Base-by-base conservation (phyloP, 2,329 filamentous ascomycete species). In the Paecilomyces niveus region DNA sequence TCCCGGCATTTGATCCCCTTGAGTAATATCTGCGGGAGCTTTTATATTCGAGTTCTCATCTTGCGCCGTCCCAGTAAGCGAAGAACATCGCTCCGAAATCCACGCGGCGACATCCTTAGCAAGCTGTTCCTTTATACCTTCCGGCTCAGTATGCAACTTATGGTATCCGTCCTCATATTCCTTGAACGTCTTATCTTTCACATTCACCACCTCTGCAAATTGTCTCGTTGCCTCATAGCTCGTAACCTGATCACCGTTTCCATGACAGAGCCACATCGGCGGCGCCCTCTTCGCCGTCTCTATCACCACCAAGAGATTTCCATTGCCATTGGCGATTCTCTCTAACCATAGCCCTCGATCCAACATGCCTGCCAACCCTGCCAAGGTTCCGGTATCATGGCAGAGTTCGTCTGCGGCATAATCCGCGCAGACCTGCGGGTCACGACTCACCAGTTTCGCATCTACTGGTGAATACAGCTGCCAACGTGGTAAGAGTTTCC, bases 311-410 rank as follows among this genome's bases (percentile, higher is more conserved):
- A 5, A 18, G 6, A n/a, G 39, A 18, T 45, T n/a, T 45, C 7
- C 15, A 21, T 18, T 4, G 6, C 39, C 39, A 1, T 6, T 45
- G 9, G 39, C 39, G n/a, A 45, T 9, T 8, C 77, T 80, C 2
- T 83, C 76, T 61, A 96, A 74, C 56, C 79, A 80, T 4, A 76
- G 76, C 1, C 87, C 87, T 26, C 92, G 83, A 70, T 95, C 90
- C 63, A 97, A 76, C 82, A 96, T 81, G 0, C 84, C 87, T 0
- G 88, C 83, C 33, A 96, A 72, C 0, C 89, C 89, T 72, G 92
- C 87, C n/a, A 96, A 80, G 6, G 92, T 96, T 35, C 91, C 92
- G 1, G 86, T 93, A 72, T 93, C 83, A 74, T 96, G 92, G 72
- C 87, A 85, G 56, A 96, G 78, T 54, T 80, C 69, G 73, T 97